Conservation (phyloP, 2,329 filamentous ascomycete genomes). For the Stagonosporopsis vannaccii region DNA sequence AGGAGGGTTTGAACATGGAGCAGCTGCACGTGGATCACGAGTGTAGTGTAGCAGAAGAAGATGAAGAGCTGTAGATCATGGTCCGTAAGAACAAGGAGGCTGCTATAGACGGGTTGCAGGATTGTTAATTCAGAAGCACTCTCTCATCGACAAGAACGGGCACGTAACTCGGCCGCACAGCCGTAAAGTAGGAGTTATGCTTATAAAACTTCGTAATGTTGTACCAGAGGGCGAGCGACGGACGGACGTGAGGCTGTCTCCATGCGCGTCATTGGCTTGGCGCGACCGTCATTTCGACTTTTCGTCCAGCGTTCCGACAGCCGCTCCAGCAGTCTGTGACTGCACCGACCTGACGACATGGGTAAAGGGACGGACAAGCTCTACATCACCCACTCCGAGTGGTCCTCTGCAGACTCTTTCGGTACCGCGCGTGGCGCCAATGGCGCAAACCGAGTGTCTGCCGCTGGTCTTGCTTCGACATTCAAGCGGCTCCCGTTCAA, state of each 20-base stretch:
- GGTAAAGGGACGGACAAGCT: conserved; percentile 54
- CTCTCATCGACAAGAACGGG: too few relatives aligned
- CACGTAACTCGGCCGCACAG: too few relatives aligned
- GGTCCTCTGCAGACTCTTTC: conserved; percentile 89
- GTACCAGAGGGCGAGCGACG: background rate
- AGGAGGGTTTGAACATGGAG: background rate
- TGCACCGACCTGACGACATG: conserved; percentile 30
- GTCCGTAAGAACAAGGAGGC: background rate
- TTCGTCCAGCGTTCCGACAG: conserved; percentile 6
- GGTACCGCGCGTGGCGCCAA: conserved; percentile 79
- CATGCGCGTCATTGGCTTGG: conserved; percentile 24
- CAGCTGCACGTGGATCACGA: background rate
- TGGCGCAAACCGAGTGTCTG: conserved; percentile 61
- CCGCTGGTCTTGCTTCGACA: conserved; percentile 60
- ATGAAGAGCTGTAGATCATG: background rate
- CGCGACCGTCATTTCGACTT: conserved; percentile 6
- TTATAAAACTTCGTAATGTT: too few relatives aligned
- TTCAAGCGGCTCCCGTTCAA: conserved; percentile 96
- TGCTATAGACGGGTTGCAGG: background rate
- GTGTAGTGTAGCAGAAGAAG: background rate
- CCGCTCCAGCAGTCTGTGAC: background rate
- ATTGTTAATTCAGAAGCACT: background rate
- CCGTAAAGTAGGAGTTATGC: too few relatives aligned
- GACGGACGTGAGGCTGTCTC: background rate
- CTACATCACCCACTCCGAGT: conserved; percentile 94